Conservation (phyloP, 2,329 filamentous ascomycete species). For the Coniochaeta prunicola region DNA sequence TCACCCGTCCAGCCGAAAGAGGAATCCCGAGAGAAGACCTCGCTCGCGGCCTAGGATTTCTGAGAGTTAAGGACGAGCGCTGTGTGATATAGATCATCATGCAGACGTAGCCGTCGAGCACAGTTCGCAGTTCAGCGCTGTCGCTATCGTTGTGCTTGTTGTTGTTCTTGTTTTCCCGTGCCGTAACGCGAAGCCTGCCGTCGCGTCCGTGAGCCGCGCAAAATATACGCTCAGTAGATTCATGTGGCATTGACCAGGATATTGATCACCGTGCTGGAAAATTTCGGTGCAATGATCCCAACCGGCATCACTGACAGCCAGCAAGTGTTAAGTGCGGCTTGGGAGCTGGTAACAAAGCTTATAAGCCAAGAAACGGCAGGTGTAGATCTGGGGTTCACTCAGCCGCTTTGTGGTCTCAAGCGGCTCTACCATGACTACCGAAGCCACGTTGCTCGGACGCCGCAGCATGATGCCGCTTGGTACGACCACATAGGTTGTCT, state of each 20-base stretch:
- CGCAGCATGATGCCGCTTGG: background rate
- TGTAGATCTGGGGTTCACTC: background rate
- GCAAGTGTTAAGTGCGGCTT: background rate
- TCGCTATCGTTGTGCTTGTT: background rate
- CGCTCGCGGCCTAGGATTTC: background rate
- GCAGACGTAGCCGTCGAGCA: background rate
- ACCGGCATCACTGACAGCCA: background rate
- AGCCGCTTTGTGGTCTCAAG: background rate
- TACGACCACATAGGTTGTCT: background rate
- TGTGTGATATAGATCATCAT: background rate
- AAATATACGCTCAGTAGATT: background rate
- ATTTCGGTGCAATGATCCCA: background rate
- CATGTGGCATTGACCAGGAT: background rate
- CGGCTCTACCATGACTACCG: background rate
- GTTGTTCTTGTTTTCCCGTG: background rate
- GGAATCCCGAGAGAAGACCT: background rate
- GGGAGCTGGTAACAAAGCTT: background rate
- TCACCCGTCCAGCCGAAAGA: background rate
- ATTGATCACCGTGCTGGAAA: background rate
- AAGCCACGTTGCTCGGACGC: background rate
- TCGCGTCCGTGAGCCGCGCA: background rate
- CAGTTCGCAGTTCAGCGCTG: background rate
- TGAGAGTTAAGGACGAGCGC: background rate
- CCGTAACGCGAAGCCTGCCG: background rate
- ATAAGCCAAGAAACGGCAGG: background rate